Percentiles rank a stretch among this genome's conserved stretches.
Evolutionary conservation across 495 filamentous ascomycete genomes (phyloP).

Genomic region (Penicillium coprophilum): DNA sequence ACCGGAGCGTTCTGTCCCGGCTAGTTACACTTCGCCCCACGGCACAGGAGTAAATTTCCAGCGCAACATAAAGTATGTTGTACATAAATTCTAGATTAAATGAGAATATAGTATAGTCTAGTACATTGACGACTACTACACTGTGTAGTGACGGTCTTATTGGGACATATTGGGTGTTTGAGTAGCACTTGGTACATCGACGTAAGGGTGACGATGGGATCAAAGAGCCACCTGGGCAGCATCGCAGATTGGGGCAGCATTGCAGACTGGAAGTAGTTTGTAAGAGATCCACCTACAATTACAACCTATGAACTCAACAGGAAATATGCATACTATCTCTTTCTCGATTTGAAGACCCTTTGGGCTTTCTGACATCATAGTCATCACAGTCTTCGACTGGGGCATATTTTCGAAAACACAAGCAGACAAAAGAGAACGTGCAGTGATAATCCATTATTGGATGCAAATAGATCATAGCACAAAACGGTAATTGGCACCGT

Average conservation of each 20-base stretch:
- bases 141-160: neutral
- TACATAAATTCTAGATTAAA: neutral
- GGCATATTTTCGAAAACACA: neutral
- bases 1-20: constrained; percentile 9
- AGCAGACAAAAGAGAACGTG: neutral
- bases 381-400: neutral
- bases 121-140: neutral
- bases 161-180: neutral
- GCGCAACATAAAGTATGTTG: neutral
- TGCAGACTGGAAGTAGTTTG: neutral
- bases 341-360: neutral
- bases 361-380: neutral
- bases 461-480: constrained; percentile 35
- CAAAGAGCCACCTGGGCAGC: neutral
- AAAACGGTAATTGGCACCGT: constrained; percentile 49
- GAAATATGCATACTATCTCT: neutral
- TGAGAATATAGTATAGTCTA: neutral
- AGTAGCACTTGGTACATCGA: neutral
- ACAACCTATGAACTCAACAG: neutral
- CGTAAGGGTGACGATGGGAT: neutral
- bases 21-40: neutral
- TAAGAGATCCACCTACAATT: neutral
- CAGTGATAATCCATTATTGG: neutral
- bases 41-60: neutral
- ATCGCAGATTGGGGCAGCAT: too few species aligned